Evolutionary conservation across 1,284 basidiomycete genomes (phyloP).

Genomic region (Puccinia polysora): DNA sequence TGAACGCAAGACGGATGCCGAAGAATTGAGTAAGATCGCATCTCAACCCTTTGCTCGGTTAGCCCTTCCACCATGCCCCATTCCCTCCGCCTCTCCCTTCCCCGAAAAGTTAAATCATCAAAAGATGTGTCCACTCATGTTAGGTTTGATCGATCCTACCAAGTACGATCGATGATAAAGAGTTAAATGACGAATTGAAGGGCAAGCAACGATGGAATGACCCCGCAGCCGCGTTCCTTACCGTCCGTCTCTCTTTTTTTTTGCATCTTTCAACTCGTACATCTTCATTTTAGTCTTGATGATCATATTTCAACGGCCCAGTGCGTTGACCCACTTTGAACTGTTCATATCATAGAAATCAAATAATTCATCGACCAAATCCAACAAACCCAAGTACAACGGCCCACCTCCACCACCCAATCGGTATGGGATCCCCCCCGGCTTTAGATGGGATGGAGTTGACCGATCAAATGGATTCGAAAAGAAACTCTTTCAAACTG

Average conservation of each 20-base stretch:
- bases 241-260: slow-evolving; percentile 61
- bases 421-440: slow-evolving; percentile 87
- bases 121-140: neutral
- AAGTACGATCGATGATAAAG: slow-evolving; percentile 63
- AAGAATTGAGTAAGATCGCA: slow-evolving; percentile 66
- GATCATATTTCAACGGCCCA: no score
- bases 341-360: slow-evolving; percentile 29
- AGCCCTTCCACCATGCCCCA: slow-evolving; percentile 47
- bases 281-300: slow-evolving; percentile 22
- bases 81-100: neutral
- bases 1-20: slow-evolving; percentile 63
- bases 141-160: neutral
- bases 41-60: slow-evolving; percentile 66
- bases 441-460: slow-evolving; percentile 83
- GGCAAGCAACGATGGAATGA: slow-evolving; percentile 84
- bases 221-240: slow-evolving; percentile 85
- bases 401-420: slow-evolving; percentile 87
- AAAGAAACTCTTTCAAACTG: slow-evolving; percentile 77
- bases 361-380: slow-evolving; percentile 19
- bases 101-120: neutral
- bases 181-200: slow-evolving; percentile 76
- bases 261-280: slow-evolving; percentile 10
- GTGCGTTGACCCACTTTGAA: neutral
- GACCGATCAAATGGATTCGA: slow-evolving; percentile 84
- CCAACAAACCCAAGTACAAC: slow-evolving; percentile 67